These are phyloP conservation scores for Trichoderma polysporum DNA, from an alignment of 2,329 filamentous ascomycete species.

Conservation along the genomic window DNA sequence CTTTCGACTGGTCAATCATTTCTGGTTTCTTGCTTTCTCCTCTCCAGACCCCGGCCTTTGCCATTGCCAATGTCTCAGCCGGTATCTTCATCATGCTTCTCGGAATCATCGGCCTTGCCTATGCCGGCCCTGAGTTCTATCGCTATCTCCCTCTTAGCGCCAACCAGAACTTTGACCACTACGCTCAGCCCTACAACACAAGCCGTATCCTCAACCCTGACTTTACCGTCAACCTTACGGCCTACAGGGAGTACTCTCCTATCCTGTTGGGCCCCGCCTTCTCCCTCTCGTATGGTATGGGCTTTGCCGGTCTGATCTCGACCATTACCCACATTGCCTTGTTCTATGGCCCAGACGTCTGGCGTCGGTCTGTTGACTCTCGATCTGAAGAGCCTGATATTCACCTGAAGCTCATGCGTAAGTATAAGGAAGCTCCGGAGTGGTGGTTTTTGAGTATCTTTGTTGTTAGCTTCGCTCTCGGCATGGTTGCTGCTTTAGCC, in stretches of 20 bases:
- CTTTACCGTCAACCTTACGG: slow-evolving; percentile 52
- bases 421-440: slow-evolving; percentile 54
- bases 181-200: slow-evolving; percentile 55
- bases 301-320: slow-evolving; percentile 55
- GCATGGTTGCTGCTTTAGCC: slow-evolving; percentile 35
- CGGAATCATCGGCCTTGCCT: slow-evolving; percentile 54
- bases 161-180: slow-evolving; percentile 60
- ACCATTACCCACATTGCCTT: slow-evolving; percentile 52
- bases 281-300: slow-evolving; percentile 54
- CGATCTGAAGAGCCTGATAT: slow-evolving; percentile 48
- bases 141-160: slow-evolving; percentile 57
- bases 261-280: slow-evolving; percentile 56
- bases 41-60: slow-evolving; percentile 59
- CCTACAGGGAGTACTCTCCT: slow-evolving; percentile 59
- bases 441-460: slow-evolving; percentile 58
- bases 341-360: slow-evolving; percentile 53
- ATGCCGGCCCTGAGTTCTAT: slow-evolving; percentile 49
- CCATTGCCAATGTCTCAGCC: slow-evolving; percentile 58
- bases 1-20: slow-evolving; percentile 65
- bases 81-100: slow-evolving; percentile 50
- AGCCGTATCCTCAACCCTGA: slow-evolving; percentile 53
- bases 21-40: slow-evolving; percentile 57
- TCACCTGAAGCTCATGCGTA: slow-evolving; percentile 55
- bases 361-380: slow-evolving; percentile 33
- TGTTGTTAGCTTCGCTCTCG: slow-evolving; percentile 49